Conservation (phyloP, 2,329 filamentous ascomycete genomes). For the Coniochaeta ligniaria region DNA sequence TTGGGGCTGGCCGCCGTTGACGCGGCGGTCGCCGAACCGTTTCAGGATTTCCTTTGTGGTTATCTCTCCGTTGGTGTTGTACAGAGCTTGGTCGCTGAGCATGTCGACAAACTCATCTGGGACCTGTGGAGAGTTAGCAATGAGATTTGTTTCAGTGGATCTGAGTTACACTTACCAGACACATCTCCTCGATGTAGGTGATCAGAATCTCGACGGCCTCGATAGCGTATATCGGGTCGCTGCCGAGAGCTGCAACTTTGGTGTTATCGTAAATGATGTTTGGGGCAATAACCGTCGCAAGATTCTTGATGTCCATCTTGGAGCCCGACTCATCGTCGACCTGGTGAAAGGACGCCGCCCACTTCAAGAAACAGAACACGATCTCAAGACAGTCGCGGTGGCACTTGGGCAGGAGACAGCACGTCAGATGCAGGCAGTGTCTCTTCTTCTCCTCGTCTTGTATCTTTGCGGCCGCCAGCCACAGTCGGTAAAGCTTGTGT, state of each 20-base stretch:
- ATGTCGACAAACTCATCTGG: conserved; percentile 86
- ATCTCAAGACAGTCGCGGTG: conserved; percentile 94
- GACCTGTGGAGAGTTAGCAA: conserved; percentile 51
- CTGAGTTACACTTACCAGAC: conserved; percentile 61
- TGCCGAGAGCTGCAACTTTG: conserved; percentile 63
- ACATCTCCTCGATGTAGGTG: conserved; percentile 91
- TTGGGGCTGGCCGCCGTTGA: conserved; percentile 44
- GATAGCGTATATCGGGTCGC: conserved; percentile 88
- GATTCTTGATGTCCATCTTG: conserved; percentile 98
- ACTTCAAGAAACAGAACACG: conserved; percentile 91
- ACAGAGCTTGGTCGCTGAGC: conserved; percentile 74
- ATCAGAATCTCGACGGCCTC: conserved; percentile 89
- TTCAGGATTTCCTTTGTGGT: conserved; percentile 97
- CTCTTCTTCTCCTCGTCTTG: conserved; percentile 73
- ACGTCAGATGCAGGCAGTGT: conserved; percentile 81
- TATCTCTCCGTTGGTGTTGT: conserved; percentile 76
- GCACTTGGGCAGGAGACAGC: conserved; percentile 85
- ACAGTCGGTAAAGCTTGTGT: conserved; percentile 87
- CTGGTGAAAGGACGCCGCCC: conserved; percentile 95
- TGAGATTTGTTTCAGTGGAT: no score
- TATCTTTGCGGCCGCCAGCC: conserved; percentile 85
- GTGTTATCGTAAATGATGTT: conserved; percentile 77
- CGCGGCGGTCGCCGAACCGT: conserved; percentile 73
- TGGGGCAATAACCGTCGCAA: conserved; percentile 93
- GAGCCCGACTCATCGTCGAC: conserved; percentile 95